Percentiles rank a stretch among this genome's conserved stretches.
phyloP scores from a whole-genome alignment of 1,139 yeast species.

The Pichia kudriavzevii region DNA sequence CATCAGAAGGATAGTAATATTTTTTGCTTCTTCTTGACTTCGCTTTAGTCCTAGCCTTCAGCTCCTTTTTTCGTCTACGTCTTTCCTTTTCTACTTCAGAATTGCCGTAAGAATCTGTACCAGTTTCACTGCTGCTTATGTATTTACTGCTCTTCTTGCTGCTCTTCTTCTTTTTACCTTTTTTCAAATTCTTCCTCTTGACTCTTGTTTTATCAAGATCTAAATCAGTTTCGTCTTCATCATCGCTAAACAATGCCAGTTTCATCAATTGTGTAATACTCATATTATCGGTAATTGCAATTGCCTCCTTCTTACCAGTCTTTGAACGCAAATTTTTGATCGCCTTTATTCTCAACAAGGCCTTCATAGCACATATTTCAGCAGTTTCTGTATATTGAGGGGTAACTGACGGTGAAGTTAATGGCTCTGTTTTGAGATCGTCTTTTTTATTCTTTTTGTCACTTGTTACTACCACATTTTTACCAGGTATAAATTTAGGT shows the following conservation, averaged over 20 bases:
- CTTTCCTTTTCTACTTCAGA: neutral
- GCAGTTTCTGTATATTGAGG: no score
- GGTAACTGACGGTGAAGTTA: no score
- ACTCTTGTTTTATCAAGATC: neutral
- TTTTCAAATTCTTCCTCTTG: neutral
- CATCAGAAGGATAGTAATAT: neutral
- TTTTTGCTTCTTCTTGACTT: neutral
- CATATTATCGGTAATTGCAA: no score
- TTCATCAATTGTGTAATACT: neutral
- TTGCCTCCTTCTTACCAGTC: no score
- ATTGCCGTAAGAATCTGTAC: slow-evolving; percentile 3
- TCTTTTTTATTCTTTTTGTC: no score
- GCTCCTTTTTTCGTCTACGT: slow-evolving; percentile 1
- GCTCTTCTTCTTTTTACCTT: neutral
- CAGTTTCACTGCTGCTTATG: slow-evolving; percentile 3
- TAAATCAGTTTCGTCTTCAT: neutral
- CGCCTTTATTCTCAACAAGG: no score
- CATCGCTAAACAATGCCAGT: neutral
- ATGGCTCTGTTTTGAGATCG: no score
- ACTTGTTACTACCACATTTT: no score
- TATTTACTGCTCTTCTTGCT: neutral
- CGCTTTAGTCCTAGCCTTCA: slow-evolving; percentile 1
- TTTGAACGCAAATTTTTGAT: no score
- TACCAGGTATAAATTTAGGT: no score
- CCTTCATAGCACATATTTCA: no score